These are phyloP conservation scores for Russula virescens DNA, from an alignment of 768 basidiomycete species.

Conservation along the genomic window DNA sequence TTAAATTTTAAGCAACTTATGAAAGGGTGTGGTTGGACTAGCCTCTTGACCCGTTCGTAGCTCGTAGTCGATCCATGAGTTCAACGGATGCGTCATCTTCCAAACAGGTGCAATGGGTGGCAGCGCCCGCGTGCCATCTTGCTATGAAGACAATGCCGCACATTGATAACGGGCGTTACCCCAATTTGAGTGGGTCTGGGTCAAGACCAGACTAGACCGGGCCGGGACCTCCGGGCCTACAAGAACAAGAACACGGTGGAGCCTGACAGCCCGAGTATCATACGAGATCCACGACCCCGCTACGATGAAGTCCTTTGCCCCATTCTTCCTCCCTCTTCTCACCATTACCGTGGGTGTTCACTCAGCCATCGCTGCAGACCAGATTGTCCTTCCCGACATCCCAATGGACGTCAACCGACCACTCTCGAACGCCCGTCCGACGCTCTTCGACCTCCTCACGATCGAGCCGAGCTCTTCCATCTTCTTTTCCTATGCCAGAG, in stretches of 20 bases:
- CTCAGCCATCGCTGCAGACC: conserved; percentile 2
- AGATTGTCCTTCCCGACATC: conserved; percentile 1
- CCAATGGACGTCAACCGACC: conserved; percentile 6
- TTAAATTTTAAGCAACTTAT: not conserved
- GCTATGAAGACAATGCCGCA: conserved; percentile 64
- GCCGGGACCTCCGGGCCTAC: too few relatives aligned
- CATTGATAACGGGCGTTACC: conserved; percentile 36
- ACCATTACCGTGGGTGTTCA: not conserved
- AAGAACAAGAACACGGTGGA: too few relatives aligned
- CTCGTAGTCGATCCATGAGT: conserved; percentile 35
- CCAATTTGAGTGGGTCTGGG: too few relatives aligned
- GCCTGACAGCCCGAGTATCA: too few relatives aligned
- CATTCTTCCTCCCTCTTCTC: conserved; percentile 1
- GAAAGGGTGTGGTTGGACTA: conserved; percentile 18
- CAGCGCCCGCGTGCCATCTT: conserved; percentile 22
- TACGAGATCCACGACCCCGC: too few relatives aligned
- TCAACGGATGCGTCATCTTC: conserved; percentile 24
- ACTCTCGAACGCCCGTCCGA: conserved; percentile 33
- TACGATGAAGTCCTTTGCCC: conserved; percentile 10
- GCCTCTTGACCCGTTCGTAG: conserved; percentile 59
- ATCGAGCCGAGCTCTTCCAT: conserved; percentile 72
- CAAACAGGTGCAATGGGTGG: conserved; percentile 10
- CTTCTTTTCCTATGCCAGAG: conserved; percentile 79
- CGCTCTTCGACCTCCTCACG: conserved; percentile 70
- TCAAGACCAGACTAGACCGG: too few relatives aligned